phyloP scores from a whole-genome alignment of 73 alveolate genomes.

The Tetrahymena thermophila region DNA sequence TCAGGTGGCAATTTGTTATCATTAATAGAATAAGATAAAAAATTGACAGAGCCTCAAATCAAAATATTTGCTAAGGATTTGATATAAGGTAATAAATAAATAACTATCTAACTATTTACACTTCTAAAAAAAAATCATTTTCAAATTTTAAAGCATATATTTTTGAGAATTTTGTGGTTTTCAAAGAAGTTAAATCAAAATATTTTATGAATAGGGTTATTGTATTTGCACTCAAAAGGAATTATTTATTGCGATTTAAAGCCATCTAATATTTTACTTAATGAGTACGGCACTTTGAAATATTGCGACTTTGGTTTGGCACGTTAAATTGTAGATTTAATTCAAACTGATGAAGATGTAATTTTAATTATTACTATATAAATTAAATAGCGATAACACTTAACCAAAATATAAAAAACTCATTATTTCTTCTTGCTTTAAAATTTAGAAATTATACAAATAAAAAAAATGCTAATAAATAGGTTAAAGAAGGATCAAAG shows the following conservation, averaged over 20 bases:
- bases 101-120: not conserved
- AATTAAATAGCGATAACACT: too few species aligned
- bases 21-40: constrained; percentile 71
- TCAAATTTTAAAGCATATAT: too few species aligned
- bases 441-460: not conserved
- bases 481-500: constrained; percentile 42
- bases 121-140: not conserved
- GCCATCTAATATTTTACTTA: constrained; percentile 93
- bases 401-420: too few species aligned
- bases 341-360: constrained; percentile 2
- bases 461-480: not conserved
- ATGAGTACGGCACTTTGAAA: constrained; percentile 90
- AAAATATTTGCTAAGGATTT: not conserved
- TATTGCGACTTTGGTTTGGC: constrained; percentile 93
- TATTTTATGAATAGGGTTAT: constrained; percentile 52
- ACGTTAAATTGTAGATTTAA: constrained; percentile 56
- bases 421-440: too few species aligned
- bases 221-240: constrained; percentile 85
- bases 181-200: constrained; percentile 5
- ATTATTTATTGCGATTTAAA: constrained; percentile 93
- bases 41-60: not conserved
- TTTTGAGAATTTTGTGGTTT: constrained; percentile 15
- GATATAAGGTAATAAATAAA: not conserved
- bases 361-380: not conserved
- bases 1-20: constrained; percentile 85